Evolutionary conservation across 805 yeast species (phyloP).

Genomic region (Cyberlindnera nakhonratchasimensis): DNA sequence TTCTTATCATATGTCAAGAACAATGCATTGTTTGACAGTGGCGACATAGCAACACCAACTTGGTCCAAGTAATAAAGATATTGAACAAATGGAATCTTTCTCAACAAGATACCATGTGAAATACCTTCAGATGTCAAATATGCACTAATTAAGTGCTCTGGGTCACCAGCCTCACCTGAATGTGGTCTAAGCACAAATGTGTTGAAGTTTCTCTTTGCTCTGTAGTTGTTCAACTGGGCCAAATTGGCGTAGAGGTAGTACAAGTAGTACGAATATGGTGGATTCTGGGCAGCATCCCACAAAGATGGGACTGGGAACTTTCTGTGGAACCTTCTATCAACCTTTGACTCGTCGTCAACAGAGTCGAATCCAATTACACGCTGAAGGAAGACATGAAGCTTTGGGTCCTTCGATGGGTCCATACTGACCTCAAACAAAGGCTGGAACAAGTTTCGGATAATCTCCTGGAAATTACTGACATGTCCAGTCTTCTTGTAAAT

Average conservation of each 20-base stretch:
- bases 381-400: conserved; percentile 80
- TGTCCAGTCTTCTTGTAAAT: conserved; percentile 75
- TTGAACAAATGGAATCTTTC: conserved; percentile 94
- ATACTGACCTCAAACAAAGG: conserved; percentile 89
- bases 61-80: conserved; percentile 91
- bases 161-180: conserved; percentile 99
- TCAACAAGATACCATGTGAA: conserved; percentile 88
- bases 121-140: conserved; percentile 88
- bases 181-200: conserved; percentile 96
- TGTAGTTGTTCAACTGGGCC: conserved; percentile 81
- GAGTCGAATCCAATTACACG: conserved; percentile 97
- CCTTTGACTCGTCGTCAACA: conserved; percentile 96
- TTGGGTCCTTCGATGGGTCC: conserved; percentile 87
- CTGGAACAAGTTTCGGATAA: conserved; percentile 72
- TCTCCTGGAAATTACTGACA: conserved; percentile 69
- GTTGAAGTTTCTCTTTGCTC: conserved; percentile 70
- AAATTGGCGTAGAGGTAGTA: conserved; percentile 87
- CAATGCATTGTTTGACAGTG: conserved; percentile 92
- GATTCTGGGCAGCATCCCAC: conserved; percentile 79
- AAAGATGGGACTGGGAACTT: conserved; percentile 82
- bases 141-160: conserved; percentile 91
- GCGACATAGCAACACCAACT: conserved; percentile 97
- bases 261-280: conserved; percentile 95
- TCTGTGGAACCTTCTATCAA: conserved; percentile 75
- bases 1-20: conserved; percentile 95